Conservation (phyloP, 2,329 filamentous ascomycete genomes). For the Claviceps cyperi region DNA sequence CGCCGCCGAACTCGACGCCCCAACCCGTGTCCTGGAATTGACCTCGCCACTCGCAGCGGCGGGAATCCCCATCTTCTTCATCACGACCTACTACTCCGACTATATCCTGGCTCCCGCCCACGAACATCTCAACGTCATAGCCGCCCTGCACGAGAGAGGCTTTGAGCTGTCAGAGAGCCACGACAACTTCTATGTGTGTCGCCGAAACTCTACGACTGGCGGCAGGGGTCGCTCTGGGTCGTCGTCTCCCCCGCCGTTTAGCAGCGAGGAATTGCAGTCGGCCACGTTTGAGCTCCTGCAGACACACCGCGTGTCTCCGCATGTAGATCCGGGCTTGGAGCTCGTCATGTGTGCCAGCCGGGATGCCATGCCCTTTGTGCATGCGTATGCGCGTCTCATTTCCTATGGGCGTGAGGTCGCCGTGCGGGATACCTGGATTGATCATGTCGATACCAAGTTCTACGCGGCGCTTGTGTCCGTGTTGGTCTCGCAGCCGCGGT, state of each 20-base stretch:
- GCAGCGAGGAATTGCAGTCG: conserved; percentile 62
- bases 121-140: conserved; percentile 58
- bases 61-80: conserved; percentile 94
- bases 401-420: conserved; percentile 22
- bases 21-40: conserved; percentile 78
- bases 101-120: conserved; percentile 82
- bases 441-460: conserved; percentile 46
- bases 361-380: conserved; percentile 27
- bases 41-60: conserved; percentile 83
- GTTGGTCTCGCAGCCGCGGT: conserved; percentile 46
- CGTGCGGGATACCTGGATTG: conserved; percentile 33
- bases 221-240: conserved; percentile 35
- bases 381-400: conserved; percentile 22
- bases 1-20: conserved; percentile 80
- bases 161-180: conserved; percentile 70
- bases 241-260: conserved; percentile 59
- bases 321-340: conserved; percentile 51
- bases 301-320: conserved; percentile 59
- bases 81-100: conserved; percentile 95
- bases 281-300: conserved; percentile 77
- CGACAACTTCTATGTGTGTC: conserved; percentile 48
- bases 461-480: conserved; percentile 50
- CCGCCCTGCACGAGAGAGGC: conserved; percentile 61
- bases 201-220: conserved; percentile 14
- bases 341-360: conserved; percentile 71